These are phyloP conservation scores for Delonix regia DNA, from an alignment of 306 rosid species.

Conservation along the genomic window DNA sequence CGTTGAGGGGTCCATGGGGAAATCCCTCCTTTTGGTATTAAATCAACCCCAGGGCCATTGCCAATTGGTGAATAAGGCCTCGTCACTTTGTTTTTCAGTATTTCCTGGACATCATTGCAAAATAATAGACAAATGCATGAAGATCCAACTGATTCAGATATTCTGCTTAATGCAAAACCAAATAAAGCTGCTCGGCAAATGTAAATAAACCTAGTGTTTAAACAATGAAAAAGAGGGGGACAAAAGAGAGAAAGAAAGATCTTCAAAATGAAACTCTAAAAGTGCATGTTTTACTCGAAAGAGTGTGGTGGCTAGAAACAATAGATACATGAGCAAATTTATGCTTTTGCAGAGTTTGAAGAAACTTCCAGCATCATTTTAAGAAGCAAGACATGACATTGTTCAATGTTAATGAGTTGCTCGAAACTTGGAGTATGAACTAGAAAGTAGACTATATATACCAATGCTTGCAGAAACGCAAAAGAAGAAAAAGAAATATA, in stretches of 20 bases:
- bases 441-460: neutral
- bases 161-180: neutral
- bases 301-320: too few species aligned
- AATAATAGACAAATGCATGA: neutral
- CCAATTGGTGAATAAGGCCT: slow-evolving; percentile 79
- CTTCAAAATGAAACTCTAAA: too few species aligned
- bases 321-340: neutral
- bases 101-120: slow-evolving; percentile 56
- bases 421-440: too few species aligned
- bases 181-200: neutral
- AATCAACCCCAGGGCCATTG: slow-evolving; percentile 51
- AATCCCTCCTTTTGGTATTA: slow-evolving; percentile 56
- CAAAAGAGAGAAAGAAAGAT: too few species aligned
- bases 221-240: too few species aligned
- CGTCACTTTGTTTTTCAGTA: slow-evolving; percentile 50
- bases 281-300: too few species aligned
- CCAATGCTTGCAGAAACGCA: neutral
- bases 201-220: too few species aligned
- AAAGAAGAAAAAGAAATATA: slow-evolving; percentile 36
- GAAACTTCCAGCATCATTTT: slow-evolving; percentile 10
- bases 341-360: slow-evolving; percentile 1
- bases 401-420: too few species aligned
- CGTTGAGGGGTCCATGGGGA: slow-evolving; percentile 57
- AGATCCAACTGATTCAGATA: neutral
- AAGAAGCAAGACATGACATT: neutral